A percentile compares a stretch with the other conserved stretches of the same genome.
These are phyloP conservation scores for Acanthamoeba culbertsoni DNA, from an alignment of 208 protist species.

Conservation along the genomic window DNA sequence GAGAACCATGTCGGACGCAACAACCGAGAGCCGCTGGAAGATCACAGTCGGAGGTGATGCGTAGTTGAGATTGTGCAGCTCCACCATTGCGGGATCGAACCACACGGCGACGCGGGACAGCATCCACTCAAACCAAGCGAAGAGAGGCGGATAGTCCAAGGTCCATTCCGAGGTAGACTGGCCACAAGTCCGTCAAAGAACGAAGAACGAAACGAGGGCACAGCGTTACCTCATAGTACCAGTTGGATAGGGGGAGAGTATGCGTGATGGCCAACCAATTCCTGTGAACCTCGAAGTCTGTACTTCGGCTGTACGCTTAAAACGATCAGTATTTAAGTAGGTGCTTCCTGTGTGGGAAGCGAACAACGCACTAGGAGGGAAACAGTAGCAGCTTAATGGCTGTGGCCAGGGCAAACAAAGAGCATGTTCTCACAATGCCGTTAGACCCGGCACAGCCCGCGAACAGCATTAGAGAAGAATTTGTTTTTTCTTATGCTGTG, in stretches of 20 bases:
- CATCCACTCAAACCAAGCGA: conserved; percentile 89
- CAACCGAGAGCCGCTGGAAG: conserved; percentile 86
- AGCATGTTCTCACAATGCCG: too few species aligned
- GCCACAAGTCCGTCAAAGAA: not conserved
- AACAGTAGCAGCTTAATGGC: not conserved
- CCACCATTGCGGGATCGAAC: conserved; percentile 79
- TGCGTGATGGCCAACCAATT: conserved; percentile 92
- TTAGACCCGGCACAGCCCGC: too few species aligned
- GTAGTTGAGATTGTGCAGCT: conserved; percentile 76
- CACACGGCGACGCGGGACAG: conserved; percentile 69
- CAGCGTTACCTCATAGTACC: conserved; percentile 85
- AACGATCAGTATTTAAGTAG: not conserved
- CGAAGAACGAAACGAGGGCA: not conserved
- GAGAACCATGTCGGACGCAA: conserved; percentile 77
- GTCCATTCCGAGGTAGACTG: conserved; percentile 88
- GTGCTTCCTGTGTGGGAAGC: not conserved
- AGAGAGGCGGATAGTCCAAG: conserved; percentile 92
- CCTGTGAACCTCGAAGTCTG: conserved; percentile 91
- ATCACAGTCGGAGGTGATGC: conserved; percentile 70
- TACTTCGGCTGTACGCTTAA: conserved; percentile 70
- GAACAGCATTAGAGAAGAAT: too few species aligned
- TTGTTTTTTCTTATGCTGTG: too few species aligned
- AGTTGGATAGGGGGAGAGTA: conserved; percentile 81
- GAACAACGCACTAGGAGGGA: not conserved
- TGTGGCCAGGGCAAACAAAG: too few species aligned